These are phyloP conservation scores for Backusella circina DNA, from an alignment of 192 early-diverging fungal genomes.

Conservation along the genomic window DNA sequence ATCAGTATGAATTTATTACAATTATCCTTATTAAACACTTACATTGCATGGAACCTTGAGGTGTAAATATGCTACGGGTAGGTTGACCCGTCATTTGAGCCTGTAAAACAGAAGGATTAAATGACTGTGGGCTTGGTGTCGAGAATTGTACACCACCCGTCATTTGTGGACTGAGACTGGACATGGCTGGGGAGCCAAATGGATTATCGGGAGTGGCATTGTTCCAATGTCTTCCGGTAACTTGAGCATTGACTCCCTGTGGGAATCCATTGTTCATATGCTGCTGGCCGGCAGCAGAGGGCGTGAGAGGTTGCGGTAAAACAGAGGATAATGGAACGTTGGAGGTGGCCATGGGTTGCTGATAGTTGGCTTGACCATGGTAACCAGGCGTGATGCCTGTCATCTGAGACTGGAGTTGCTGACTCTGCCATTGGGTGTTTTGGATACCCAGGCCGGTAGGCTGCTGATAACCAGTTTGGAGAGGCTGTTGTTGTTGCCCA, in stretches of 20 bases:
- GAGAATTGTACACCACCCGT: conserved; percentile 30
- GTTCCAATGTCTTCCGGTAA: conserved; percentile 41
- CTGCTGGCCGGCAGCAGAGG: conserved; percentile 28
- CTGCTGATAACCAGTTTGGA: not conserved
- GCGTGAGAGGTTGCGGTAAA: conserved; percentile 17
- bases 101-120: conserved; percentile 9
- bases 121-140: conserved; percentile 16
- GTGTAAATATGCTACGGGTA: conserved; percentile 18
- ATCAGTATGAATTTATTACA: not conserved
- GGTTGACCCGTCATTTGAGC: not conserved
- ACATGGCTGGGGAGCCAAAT: conserved; percentile 27
- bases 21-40: not conserved
- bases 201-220: conserved; percentile 36
- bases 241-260: conserved; percentile 28
- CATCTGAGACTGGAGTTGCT: conserved; percentile 30
- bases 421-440: conserved; percentile 6
- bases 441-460: not conserved
- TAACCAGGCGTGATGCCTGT: conserved; percentile 22
- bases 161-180: conserved; percentile 19
- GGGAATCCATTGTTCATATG: conserved; percentile 15
- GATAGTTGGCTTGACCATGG: not conserved
- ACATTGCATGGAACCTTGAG: conserved; percentile 30
- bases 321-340: conserved; percentile 16
- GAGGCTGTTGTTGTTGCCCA: not conserved
- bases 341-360: conserved; percentile 9